Evolutionary conservation across 768 basidiomycete genomes (phyloP).

Genomic region (Lentinula detonsa): DNA sequence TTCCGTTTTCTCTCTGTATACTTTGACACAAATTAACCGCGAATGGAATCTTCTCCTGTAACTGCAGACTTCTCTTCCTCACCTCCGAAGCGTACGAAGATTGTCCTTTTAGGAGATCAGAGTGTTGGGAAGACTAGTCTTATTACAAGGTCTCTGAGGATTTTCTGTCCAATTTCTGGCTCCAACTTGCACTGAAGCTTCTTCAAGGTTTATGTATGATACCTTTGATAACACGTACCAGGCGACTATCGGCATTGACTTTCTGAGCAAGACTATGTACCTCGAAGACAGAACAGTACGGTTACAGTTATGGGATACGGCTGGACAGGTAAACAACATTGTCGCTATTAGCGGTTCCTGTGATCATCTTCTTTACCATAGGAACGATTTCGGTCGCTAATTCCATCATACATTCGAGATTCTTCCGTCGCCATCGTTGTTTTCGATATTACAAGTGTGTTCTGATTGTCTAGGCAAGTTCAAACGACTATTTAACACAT

Average conservation of each 20-base stretch:
- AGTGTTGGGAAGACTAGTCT: conserved; percentile 98
- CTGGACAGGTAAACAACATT: conserved; percentile 61
- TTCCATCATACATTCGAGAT: conserved; percentile 98
- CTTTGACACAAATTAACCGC: not conserved
- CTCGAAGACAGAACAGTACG: conserved; percentile 97
- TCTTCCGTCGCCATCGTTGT: conserved; percentile 99
- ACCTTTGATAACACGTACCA: conserved; percentile 99
- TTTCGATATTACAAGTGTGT: conserved; percentile 96
- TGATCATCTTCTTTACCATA: conserved; percentile 21
- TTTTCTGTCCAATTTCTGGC: conserved; percentile 1
- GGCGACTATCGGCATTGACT: conserved; percentile 97
- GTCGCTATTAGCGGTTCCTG: not conserved
- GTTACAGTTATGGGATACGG: conserved; percentile 98
- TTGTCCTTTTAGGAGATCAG: conserved; percentile 94
- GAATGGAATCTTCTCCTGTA: conserved; percentile 56
- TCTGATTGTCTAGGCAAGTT: not conserved
- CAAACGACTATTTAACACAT: conserved; percentile 6
- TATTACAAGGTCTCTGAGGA: conserved; percentile 74
- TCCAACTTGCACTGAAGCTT: not conserved
- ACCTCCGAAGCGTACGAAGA: conserved; percentile 92
- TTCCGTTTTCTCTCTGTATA: not conserved
- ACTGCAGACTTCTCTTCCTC: conserved; percentile 83
- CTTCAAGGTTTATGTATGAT: conserved; percentile 91
- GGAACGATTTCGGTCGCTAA: conserved; percentile 96
- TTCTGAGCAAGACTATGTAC: conserved; percentile 99